phyloP scores from a whole-genome alignment of 2,329 filamentous ascomycete genomes.

The Xylaria sp. region DNA sequence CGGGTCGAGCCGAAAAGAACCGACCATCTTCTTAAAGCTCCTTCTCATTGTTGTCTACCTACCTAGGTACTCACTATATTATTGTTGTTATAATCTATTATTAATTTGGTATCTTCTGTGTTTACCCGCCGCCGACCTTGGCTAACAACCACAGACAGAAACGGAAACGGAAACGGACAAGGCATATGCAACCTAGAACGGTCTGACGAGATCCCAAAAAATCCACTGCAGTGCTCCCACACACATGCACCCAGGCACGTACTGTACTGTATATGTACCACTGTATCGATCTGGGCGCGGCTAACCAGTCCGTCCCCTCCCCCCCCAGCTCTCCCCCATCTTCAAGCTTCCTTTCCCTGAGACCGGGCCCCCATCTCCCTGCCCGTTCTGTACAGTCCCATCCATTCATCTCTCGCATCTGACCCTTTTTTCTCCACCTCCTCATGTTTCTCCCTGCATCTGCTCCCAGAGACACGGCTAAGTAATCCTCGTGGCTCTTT shows the following conservation, averaged over 20 bases:
- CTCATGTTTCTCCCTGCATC: conserved; percentile 36
- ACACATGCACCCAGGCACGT: background rate
- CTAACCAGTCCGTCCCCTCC: conserved; percentile 3
- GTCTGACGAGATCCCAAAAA: conserved; percentile 20
- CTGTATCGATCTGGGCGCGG: conserved; percentile 16
- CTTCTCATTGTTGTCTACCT: conserved; percentile 2
- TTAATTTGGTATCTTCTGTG: conserved; percentile 3
- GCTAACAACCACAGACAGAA: conserved; percentile 6
- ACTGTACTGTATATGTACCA: background rate
- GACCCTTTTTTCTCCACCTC: conserved; percentile 32
- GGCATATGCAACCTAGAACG: conserved; percentile 16
- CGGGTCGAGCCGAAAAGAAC: conserved; percentile 26
- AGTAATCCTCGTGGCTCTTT: conserved; percentile 26
- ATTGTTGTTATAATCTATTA: background rate
- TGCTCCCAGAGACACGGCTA: conserved; percentile 29
- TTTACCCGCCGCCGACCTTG: conserved; percentile 24
- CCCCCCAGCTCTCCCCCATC: conserved; percentile 17
- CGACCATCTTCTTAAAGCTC: conserved; percentile 5
- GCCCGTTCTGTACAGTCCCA: conserved; percentile 22
- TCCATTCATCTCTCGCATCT: conserved; percentile 16
- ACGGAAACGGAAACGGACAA: background rate
- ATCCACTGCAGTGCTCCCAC: conserved; percentile 16
- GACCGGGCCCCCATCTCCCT: conserved; percentile 17
- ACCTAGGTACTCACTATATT: background rate
- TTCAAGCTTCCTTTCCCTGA: conserved; percentile 3